A percentile compares a stretch with the other conserved stretches of the same genome.
Conservation (phyloP, 352 stramenopile species). For the Phytophthora tubulina region DNA sequence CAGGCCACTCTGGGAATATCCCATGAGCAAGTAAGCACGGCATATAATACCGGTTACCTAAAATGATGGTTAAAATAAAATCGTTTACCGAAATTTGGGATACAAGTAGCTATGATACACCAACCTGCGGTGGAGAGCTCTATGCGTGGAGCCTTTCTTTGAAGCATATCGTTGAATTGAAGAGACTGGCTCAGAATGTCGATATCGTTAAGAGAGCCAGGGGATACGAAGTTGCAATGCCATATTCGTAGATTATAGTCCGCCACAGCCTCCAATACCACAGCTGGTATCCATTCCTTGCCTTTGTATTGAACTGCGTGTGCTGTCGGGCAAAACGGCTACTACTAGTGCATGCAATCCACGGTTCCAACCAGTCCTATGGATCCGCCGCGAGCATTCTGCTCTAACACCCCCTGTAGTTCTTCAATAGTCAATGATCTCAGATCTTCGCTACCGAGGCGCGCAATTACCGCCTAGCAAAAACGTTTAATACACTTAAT, state of each 20-base stretch:
- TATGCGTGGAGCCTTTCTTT: neutral
- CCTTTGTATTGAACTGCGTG: neutral
- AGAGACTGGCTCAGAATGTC: conserved; percentile 26
- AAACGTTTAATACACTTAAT: neutral
- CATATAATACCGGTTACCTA: conserved; percentile 7
- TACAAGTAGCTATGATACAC: neutral
- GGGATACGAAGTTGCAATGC: conserved; percentile 29
- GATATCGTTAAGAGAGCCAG: conserved; percentile 25
- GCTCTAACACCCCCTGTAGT: neutral
- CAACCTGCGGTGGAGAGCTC: neutral
- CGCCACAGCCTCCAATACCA: conserved; percentile 25
- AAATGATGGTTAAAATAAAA: neutral
- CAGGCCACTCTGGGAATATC: conserved; percentile 18
- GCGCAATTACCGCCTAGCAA: neutral
- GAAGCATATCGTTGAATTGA: conserved; percentile 14
- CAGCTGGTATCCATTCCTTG: conserved; percentile 27
- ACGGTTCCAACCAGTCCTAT: neutral
- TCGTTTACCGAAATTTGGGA: neutral
- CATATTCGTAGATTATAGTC: conserved; percentile 28
- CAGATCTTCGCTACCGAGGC: neutral
- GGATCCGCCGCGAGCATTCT: neutral
- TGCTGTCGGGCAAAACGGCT: neutral
- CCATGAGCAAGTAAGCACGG: conserved; percentile 22
- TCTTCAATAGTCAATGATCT: neutral
- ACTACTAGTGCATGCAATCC: neutral